Conservation (phyloP, 345 rosid genomes). For the Arabis alpina region DNA sequence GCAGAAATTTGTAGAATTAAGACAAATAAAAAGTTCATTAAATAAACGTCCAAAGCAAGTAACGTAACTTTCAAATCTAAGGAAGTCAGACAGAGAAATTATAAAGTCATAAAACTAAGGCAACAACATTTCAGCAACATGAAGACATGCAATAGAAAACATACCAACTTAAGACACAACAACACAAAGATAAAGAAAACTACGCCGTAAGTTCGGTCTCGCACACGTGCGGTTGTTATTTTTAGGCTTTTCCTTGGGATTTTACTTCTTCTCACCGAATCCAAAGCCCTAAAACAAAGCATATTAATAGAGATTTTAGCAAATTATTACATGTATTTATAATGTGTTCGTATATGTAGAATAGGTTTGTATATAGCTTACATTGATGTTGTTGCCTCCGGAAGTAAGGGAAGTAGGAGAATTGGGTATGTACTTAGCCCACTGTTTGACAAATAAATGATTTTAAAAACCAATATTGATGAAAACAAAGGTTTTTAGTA, state of each 20-base stretch:
- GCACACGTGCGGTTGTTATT: conserved; percentile 44
- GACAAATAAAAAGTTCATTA: conserved; percentile 34
- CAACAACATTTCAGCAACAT: conserved; percentile 37
- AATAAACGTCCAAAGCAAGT: conserved; percentile 34
- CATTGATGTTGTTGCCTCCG: conserved; percentile 54
- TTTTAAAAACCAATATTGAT: neutral
- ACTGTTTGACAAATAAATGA: conserved; percentile 45
- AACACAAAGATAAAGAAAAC: conserved; percentile 24
- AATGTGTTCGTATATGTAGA: neutral
- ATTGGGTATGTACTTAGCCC: conserved; percentile 95
- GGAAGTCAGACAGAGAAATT: conserved; percentile 23
- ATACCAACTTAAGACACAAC: conserved; percentile 5
- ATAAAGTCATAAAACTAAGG: conserved; percentile 35
- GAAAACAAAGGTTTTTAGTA: neutral
- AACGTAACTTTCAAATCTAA: conserved; percentile 43
- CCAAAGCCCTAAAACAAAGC: conserved; percentile 44
- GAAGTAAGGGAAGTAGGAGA: conserved; percentile 60
- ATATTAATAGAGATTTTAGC: neutral
- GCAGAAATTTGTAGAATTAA: conserved; percentile 32
- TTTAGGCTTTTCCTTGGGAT: conserved; percentile 3
- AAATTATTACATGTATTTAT: neutral
- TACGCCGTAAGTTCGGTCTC: conserved; percentile 20
- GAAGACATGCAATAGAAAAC: conserved; percentile 13
- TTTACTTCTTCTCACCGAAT: conserved; percentile 47
- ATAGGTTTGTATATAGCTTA: conserved; percentile 41